A percentile compares a stretch with the other conserved stretches of the same genome.
Evolutionary conservation across 345 rosid species (phyloP).

Genomic region (Linum lewisii): DNA sequence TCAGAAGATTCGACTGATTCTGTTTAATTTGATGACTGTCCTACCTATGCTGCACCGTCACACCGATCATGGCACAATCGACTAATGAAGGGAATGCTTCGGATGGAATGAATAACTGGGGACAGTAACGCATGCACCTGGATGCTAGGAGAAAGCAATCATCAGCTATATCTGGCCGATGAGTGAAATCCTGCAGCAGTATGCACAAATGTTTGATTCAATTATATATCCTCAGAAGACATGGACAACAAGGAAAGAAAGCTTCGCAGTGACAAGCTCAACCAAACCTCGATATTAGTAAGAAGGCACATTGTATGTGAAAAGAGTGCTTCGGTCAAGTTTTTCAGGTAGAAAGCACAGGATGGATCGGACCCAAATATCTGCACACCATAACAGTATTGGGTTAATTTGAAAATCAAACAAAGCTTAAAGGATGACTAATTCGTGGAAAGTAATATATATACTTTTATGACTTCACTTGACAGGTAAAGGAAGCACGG

Average conservation of each 20-base stretch:
- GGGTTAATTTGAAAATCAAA: slow-evolving; percentile 9
- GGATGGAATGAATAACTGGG: slow-evolving; percentile 75
- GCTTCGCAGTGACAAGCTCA: slow-evolving; percentile 10
- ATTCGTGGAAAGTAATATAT: slow-evolving; percentile 1
- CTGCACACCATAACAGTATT: slow-evolving; percentile 31
- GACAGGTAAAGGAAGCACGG: slow-evolving; percentile 98
- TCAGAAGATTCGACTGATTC: no score
- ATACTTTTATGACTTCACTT: slow-evolving; percentile 96
- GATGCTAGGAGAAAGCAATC: slow-evolving; percentile 95
- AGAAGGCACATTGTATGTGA: slow-evolving; percentile 72
- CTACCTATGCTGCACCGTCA: slow-evolving; percentile 94
- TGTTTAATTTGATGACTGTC: not conserved
- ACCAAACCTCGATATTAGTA: slow-evolving; percentile 67
- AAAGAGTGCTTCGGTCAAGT: slow-evolving; percentile 84
- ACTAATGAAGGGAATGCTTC: slow-evolving; percentile 63
- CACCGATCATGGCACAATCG: slow-evolving; percentile 75
- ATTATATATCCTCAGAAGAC: not conserved
- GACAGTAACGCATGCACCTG: slow-evolving; percentile 94
- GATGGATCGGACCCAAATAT: slow-evolving; percentile 95
- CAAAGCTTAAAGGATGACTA: not conserved
- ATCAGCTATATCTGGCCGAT: slow-evolving; percentile 92
- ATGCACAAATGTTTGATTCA: not conserved
- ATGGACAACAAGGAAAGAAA: slow-evolving; percentile 5
- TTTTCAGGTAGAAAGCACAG: slow-evolving; percentile 74
- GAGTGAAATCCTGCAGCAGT: slow-evolving; percentile 73